Evolutionary conservation across 78 protist genomes (phyloP), one percentile per base, ranked within the genome.

Genomic region (Dictyostelium discoideum): DNA sequence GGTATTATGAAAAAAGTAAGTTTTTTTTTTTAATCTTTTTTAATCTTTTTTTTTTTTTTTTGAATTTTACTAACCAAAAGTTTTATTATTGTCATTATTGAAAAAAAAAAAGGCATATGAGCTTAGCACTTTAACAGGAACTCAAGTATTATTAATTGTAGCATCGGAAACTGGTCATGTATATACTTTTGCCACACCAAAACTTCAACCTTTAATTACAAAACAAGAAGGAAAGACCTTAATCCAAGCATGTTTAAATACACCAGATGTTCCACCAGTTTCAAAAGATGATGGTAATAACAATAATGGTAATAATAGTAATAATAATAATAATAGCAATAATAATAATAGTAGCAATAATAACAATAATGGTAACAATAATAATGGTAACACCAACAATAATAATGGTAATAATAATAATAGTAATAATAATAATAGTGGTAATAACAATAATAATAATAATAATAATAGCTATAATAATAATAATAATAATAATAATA

Each of bases 121-220:
- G 74, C 60, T 98, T 18, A 86, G 96, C 37, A 97, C 98, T 32
- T 96, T 98, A 65, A 98, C 99, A 10, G 99, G 99, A 20, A 96
- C 99, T 16, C 99, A 98, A 85, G 99, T 98, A 13, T 84, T 98
- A 54, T 85, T 98, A 37, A 44, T 98, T 13, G 97, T 98, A 3
- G 98, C 99, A 6, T 96, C 98, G 4, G 99, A 98, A 85, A 98
- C 98, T 22, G 99, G 99, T 37, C 98, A 98, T 76, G 98, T 98
- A 32, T 98, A 98, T 92, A 97, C 99, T 1, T 98, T 97, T 72
- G 99, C 99, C 18, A 98, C 99, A 24, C 98, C 99, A 8, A 98
- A 98, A 96, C 93, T 98, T 20, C 98, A 98, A 89, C 99, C 99
- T 10, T 84, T 98, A 83, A 96, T 98, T 72, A 97, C 98, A 22